Evolutionary conservation across 2,329 filamentous ascomycete genomes (phyloP), one percentile per base, ranked within the genome.

Genomic region (Neonectria magnoliae): DNA sequence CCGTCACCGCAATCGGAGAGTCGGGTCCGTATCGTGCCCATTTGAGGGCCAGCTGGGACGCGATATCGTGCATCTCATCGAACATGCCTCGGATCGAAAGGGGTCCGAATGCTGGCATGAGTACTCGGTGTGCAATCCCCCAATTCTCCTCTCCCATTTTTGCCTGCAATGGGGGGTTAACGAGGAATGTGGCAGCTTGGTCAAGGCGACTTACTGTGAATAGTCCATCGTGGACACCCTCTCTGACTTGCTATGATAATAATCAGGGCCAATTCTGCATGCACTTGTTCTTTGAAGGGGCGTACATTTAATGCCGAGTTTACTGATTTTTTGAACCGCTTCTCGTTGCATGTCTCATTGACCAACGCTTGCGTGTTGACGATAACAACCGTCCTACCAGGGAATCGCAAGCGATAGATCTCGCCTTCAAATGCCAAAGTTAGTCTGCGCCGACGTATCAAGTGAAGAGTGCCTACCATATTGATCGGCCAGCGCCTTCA

Each of bases 81-180:
- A 90, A 93, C 90, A 92, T 92, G 62, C 78, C 80, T 45, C 86
- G 83, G 70, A 93, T 92, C 2, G 85, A 83, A 27, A 92, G 77
- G 0, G 90, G 90, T 0, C 90, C 90, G 72, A 93, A 92, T 2
- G 88, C 88, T 1, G 90, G 90, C 74, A 91, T 85, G 57, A 93
- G 79, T 8, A 89, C 79, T 31, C 88, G 80, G 73, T 92, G 87
- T 38, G 91, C 90, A 67, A 90, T 84, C 25, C 84, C 87, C 90
- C 90, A 92, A 70, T 88, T 88, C 61, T 82, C 80, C 68, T 88
- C 85, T 3, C 83, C 82, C 7, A 78, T 72, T 27, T 71, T 73
- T 1, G 83, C 82, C 78, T 82, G 16, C 3, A 11, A 9, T 57
- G 29, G 77, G 72, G 72, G 68, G 65, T 78, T 75, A 5, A 14